These are phyloP conservation scores for Microcera coccophila DNA, from an alignment of 2,329 filamentous ascomycete genomes.

Conservation along the genomic window DNA sequence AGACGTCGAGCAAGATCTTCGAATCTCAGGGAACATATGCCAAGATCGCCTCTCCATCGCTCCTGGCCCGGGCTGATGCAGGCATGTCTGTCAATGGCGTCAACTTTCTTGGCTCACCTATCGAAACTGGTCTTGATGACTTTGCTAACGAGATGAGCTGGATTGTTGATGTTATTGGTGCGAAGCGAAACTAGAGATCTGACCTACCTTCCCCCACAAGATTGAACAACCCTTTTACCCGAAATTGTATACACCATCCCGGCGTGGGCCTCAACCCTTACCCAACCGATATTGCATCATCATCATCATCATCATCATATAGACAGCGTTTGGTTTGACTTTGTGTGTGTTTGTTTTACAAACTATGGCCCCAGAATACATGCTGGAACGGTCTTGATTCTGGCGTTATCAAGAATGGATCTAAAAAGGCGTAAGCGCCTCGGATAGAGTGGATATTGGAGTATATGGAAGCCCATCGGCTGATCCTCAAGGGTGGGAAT, in stretches of 20 bases:
- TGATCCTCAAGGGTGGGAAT: too few relatives aligned
- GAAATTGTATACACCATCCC: conserved; percentile 11
- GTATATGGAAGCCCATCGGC: too few relatives aligned
- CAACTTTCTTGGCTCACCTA: conserved; percentile 33
- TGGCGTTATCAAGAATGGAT: conserved; percentile 14
- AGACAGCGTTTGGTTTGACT: conserved; percentile 19
- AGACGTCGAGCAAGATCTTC: conserved; percentile 17
- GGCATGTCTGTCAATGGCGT: conserved; percentile 16
- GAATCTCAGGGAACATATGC: conserved; percentile 19
- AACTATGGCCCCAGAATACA: conserved; percentile 2
- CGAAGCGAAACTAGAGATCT: conserved; percentile 22
- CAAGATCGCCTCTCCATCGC: conserved; percentile 21
- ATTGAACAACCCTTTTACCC: conserved; percentile 3
- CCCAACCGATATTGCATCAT: conserved; percentile 7
- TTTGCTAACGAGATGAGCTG: conserved; percentile 47
- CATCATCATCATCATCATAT: conserved; percentile 11
- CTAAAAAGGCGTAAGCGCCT: not conserved
- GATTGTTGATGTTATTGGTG: conserved; percentile 48
- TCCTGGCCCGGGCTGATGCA: conserved; percentile 23
- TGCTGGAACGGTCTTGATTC: conserved; percentile 14
- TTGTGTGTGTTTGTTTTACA: conserved; percentile 3
- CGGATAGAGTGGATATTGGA: too few relatives aligned
- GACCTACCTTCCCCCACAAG: conserved; percentile 2
- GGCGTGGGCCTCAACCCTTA: conserved; percentile 7
- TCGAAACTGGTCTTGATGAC: conserved; percentile 38